These are phyloP conservation scores for Laguncularia racemosa DNA, from an alignment of 345 rosid species.

Conservation along the genomic window DNA sequence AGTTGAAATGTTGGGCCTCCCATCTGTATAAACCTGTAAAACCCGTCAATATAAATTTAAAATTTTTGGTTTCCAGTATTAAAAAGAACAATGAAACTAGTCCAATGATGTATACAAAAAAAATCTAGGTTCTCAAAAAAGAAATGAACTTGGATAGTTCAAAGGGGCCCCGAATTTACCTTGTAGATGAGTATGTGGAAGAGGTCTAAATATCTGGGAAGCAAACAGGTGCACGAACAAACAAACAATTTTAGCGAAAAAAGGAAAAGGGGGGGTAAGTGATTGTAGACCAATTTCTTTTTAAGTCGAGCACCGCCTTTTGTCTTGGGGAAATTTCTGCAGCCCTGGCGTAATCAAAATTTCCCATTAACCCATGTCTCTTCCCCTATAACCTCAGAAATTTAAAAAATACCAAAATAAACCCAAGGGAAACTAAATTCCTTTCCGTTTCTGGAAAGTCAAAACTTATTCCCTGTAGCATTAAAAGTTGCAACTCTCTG, in stretches of 20 bases:
- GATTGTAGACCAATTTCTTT: conserved; percentile 85
- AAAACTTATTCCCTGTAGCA: no score
- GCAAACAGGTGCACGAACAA: conserved; percentile 66
- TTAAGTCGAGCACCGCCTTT: conserved; percentile 65
- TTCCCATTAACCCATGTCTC: not conserved
- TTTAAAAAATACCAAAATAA: conserved; percentile 2
- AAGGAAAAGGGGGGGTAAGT: conserved; percentile 70
- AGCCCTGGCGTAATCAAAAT: conserved; percentile 41
- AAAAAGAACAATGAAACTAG: not conserved
- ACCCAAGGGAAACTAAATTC: no score
- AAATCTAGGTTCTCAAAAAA: not conserved
- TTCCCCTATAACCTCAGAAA: not conserved
- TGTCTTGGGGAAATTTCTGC: conserved; percentile 75
- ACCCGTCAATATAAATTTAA: not conserved
- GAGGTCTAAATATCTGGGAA: conserved; percentile 77
- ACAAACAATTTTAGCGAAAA: conserved; percentile 79
- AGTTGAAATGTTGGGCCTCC: conserved; percentile 34
- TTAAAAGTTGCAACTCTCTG: no score
- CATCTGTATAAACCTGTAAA: conserved; percentile 58
- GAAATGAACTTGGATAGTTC: not conserved
- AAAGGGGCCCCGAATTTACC: conserved; percentile 30
- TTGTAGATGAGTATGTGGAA: conserved; percentile 79
- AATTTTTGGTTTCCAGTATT: no score
- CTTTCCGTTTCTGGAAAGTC: no score
- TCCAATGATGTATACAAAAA: conserved; percentile 6